Evolutionary conservation across 306 rosid genomes (phyloP).

Genomic region (Dryas alaskensis): DNA sequence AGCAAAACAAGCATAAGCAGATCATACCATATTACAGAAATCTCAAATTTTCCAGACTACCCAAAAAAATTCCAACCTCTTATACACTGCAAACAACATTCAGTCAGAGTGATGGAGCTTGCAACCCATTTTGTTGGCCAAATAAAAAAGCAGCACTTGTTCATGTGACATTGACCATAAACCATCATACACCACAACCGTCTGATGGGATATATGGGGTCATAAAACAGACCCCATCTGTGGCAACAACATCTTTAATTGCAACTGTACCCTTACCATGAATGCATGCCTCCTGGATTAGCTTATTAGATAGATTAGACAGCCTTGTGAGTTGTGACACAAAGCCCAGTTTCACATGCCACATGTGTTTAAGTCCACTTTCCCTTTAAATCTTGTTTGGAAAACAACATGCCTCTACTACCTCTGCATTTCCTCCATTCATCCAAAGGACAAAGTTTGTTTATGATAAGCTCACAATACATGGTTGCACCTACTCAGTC

Average conservation of each 20-base stretch:
- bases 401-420: constrained; percentile 41
- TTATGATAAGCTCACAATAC: neutral
- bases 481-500: constrained; percentile 22
- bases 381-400: constrained; percentile 20
- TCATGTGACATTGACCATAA: neutral
- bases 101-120: neutral
- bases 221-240: constrained; percentile 4
- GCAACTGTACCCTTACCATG: constrained; percentile 11
- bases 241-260: constrained; percentile 12
- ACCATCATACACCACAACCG: neutral
- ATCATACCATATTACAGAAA: neutral
- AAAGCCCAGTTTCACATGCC: constrained; percentile 41
- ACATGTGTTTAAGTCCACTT: constrained; percentile 33
- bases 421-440: constrained; percentile 19
- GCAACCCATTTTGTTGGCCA: constrained; percentile 14
- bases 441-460: neutral
- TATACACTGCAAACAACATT: neutral
- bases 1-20: neutral
- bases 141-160: constrained; percentile 4
- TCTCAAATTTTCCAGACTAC: neutral
- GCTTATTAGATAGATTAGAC: neutral
- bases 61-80: neutral
- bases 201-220: neutral
- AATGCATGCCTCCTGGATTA: neutral
- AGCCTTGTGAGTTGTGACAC: constrained; percentile 23